Conservation (phyloP, 1,284 basidiomycete species). For the Spongiforma sp. region DNA sequence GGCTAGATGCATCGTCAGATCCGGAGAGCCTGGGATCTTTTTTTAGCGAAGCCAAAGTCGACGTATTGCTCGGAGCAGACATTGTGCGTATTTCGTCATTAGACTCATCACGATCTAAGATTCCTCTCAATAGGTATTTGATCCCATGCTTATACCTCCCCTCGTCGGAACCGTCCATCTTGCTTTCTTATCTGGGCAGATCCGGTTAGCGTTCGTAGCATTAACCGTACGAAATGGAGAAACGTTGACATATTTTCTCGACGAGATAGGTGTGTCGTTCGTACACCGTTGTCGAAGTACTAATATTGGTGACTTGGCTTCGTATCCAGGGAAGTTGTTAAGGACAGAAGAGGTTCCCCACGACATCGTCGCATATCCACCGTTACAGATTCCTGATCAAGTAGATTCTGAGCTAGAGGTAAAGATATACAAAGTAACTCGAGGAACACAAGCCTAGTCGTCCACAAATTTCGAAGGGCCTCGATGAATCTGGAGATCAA, state of each 20-base stretch:
- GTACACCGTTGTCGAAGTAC: not conserved
- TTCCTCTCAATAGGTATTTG: conserved; percentile 61
- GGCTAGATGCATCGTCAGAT: conserved; percentile 59
- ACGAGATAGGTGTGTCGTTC: conserved; percentile 38
- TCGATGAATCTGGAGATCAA: conserved; percentile 59
- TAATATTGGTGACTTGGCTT: conserved; percentile 4
- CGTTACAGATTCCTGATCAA: conserved; percentile 23
- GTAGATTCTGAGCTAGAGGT: conserved; percentile 40
- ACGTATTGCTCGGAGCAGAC: conserved; percentile 74
- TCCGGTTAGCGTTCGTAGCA: conserved; percentile 56
- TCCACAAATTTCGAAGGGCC: conserved; percentile 10
- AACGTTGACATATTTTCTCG: conserved; percentile 47
- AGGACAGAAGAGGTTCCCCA: conserved; percentile 29
- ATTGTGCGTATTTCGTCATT: conserved; percentile 48
- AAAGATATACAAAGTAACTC: conserved; percentile 45
- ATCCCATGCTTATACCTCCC: conserved; percentile 63
- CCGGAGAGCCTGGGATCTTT: conserved; percentile 25
- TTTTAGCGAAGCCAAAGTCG: conserved; percentile 49
- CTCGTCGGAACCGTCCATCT: conserved; percentile 57
- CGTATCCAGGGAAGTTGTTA: conserved; percentile 30
- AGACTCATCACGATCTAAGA: not conserved
- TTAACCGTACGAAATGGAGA: conserved; percentile 57
- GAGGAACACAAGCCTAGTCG: conserved; percentile 6
- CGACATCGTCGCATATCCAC: conserved; percentile 16
- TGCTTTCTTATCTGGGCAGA: conserved; percentile 41